Base-by-base conservation (phyloP, 1,139 yeast genomes). In the Pichia sp. region DNA sequence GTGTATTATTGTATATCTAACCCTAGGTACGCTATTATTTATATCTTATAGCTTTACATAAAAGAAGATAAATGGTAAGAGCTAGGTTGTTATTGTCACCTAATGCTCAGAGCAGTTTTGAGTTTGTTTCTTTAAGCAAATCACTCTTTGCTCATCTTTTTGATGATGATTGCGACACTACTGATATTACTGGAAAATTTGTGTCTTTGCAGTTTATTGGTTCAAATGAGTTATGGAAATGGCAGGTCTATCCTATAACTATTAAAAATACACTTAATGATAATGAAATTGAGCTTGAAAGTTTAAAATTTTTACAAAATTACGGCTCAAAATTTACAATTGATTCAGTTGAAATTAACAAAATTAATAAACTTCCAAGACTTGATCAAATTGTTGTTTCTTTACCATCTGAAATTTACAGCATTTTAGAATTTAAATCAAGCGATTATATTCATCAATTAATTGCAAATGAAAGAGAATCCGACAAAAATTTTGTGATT, bases 351-450 rank as follows among this genome's bases (percentile, higher is more conserved):
- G 40, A 47, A 6, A 43, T 61, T 11, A 45, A 40, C 2, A 50
- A 53, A 1, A 31, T 58, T 6, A 33, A 38, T 4, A 50, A 41
- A 8, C 35, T 59, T 8, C 46, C 60, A 6, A 47, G 42, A 9
- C 53, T 62, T 25, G 49, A 28, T 4, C 39, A 46, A 28, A 37
- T 60, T 29, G 55, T 63, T 16, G 27, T 76, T 2, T 60, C 70
- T 1, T 70, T 74, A n/a, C 80, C 81, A 0, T 50, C 52, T 6
- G 71, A 67, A 37, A 67, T 76, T 7, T 76, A 72, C 52, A 55
- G 60, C 5, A 55, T 76, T 3, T 57, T 76, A 36, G 59, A 64
- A 35, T 58, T 66, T 10, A 64, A 68, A 45, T 54, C 65, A 4
- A 63, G 61, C 64, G 51, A 51, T 55, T 40, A 56, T 51, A 31